Evolutionary conservation across 495 filamentous ascomycete species (phyloP), one percentile per base, ranked within the genome.

Genomic region (Glutinoglossum americanum): DNA sequence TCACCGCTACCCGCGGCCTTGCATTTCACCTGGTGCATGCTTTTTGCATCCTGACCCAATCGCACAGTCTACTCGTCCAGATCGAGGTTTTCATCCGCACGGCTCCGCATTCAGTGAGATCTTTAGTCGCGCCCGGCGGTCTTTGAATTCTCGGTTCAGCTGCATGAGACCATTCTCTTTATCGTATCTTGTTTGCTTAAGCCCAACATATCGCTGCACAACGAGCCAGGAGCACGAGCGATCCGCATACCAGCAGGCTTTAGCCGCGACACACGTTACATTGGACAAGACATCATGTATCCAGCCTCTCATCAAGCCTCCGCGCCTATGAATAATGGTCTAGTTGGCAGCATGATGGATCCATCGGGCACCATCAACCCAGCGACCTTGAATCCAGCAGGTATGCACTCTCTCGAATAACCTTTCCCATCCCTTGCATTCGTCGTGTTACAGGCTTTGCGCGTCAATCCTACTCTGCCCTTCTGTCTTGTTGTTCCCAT

Each of bases 321-420:
- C 56, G 67, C 74, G 28, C 72, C 76, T 64, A 49, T 58, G 37
- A 74, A 78, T 70, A 81, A 80, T 70, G 77, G 78, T 57, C 69
- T 80, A 61, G 78, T 73, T 66, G 74, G 73, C 59, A 78, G 76
- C 64, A 75, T 81, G 60, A 75, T 82, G 62, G 83, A 87, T 75
- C 78, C 79, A 59, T 81, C 80, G 58, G 83, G 82, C 37, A 89
- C 85, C 56, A 89, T 89, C 70, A 83, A 89, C 68, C 85, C 85
- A 59, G 83, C 82, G 28, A 82, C 81, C 15, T 68, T 85, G 70
- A 82, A 81, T 65, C 74, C 79, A 48, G 70, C 76, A 61, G 76
- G 80, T 83, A 79, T 65, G 73, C 35, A 60, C 32, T 44, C 39
- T 53, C 23, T 56, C 19, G 11, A 27, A 53, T 32, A 39, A 15